Evolutionary conservation across 306 rosid genomes (phyloP).

Genomic region (Prunus armeniaca): DNA sequence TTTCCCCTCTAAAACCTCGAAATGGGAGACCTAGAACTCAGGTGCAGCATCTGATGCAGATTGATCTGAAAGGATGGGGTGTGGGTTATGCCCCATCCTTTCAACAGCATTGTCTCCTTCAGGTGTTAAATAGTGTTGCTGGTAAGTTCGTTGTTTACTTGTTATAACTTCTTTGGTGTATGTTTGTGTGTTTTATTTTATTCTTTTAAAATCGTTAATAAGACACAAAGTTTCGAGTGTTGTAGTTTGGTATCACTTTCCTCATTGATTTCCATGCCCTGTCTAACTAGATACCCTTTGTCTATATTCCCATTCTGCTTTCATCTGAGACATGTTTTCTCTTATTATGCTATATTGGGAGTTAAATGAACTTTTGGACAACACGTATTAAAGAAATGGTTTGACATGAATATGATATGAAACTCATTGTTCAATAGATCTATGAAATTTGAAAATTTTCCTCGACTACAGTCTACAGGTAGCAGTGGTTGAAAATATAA

Average conservation of each 20-base stretch:
- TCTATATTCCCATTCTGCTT: neutral
- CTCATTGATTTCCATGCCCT: neutral
- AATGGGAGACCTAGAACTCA: constrained; percentile 96
- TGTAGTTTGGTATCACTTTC: neutral
- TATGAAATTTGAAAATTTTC: neutral
- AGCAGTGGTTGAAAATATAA: neutral
- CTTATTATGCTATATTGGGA: neutral
- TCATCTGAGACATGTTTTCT: neutral
- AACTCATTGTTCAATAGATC: neutral
- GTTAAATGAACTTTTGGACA: neutral
- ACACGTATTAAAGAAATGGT: neutral
- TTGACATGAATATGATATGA: neutral
- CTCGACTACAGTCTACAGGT: neutral
- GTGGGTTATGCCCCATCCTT: constrained; percentile 83
- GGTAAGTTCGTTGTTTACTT: constrained; percentile 51
- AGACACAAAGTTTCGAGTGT: neutral
- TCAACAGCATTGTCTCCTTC: constrained; percentile 98
- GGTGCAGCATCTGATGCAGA: constrained; percentile 99
- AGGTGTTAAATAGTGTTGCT: constrained; percentile 93
- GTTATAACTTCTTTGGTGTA: neutral
- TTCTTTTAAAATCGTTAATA: neutral
- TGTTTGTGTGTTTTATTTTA: neutral
- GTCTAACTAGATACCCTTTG: neutral
- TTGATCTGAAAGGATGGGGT: constrained; percentile 99
- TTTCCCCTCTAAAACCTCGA: constrained; percentile 87